A percentile compares a stretch with the other conserved stretches of the same genome.
These are phyloP conservation scores for Botryotinia calthae DNA, from an alignment of 2,329 filamentous ascomycete genomes.

Conservation along the genomic window DNA sequence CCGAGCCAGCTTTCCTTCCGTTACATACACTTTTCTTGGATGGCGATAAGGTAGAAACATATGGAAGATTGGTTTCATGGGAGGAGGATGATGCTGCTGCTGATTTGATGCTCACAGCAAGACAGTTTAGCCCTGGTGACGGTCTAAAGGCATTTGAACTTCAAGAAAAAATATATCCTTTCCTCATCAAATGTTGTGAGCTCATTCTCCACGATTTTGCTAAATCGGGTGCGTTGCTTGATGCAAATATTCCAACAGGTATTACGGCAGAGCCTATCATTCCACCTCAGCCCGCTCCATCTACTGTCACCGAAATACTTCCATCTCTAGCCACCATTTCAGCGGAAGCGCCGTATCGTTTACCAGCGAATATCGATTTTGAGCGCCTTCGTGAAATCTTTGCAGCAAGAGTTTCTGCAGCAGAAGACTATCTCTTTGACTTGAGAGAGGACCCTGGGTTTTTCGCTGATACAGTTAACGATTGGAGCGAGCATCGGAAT, in stretches of 20 bases:
- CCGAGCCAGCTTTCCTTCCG: not conserved
- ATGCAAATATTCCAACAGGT: not conserved
- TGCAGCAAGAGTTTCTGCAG: not conserved
- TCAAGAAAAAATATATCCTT: not conserved
- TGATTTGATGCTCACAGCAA: not conserved
- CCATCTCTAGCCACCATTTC: not conserved
- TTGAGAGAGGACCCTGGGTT: not conserved
- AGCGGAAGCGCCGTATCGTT: not conserved
- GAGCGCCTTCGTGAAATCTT: not conserved
- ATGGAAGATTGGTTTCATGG: not conserved
- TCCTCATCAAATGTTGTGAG: not conserved
- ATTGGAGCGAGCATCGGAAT: not conserved
- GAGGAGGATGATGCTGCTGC: not conserved
- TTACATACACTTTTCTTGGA: not conserved
- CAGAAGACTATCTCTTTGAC: not conserved
- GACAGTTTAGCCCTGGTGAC: not conserved
- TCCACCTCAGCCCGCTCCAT: not conserved
- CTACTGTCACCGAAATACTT: not conserved
- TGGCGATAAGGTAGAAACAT: not conserved
- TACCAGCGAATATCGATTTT: not conserved
- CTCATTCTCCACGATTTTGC: not conserved
- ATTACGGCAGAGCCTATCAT: not conserved
- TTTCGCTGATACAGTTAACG: not conserved
- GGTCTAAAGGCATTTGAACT: not conserved
- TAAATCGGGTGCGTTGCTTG: not conserved